phyloP scores from a whole-genome alignment of 768 basidiomycete species.

The Lactarius hengduanensis region DNA sequence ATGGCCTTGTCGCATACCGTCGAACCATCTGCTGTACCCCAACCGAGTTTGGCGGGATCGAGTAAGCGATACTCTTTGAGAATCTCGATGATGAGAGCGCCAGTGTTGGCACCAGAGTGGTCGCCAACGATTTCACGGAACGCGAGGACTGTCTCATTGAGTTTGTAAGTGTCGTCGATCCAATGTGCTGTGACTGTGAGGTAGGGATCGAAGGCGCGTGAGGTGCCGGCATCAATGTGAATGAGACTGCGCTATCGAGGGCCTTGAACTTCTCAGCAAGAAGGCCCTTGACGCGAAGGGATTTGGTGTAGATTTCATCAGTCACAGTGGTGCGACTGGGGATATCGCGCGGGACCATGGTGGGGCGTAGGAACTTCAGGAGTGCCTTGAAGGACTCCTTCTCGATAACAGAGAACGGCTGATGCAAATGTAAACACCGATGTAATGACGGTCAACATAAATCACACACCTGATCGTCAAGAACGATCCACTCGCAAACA shows the following conservation, averaged over 20 bases:
- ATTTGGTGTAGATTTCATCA: no score
- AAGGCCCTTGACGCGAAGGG: neutral
- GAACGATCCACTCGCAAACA: conserved; percentile 1
- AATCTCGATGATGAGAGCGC: neutral
- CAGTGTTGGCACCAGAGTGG: neutral
- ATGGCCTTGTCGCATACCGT: no score
- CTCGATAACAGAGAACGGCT: no score
- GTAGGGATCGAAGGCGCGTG: neutral
- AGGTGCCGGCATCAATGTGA: conserved; percentile 2
- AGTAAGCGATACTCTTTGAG: neutral
- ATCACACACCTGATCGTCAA: neutral
- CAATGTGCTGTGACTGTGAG: neutral
- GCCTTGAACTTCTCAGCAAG: neutral
- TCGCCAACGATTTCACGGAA: neutral
- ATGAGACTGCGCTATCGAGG: neutral
- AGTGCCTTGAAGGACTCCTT: no score
- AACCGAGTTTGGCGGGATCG: neutral
- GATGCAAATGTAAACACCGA: neutral
- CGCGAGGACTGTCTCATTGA: neutral
- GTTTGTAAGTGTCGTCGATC: neutral
- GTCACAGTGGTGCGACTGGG: neutral
- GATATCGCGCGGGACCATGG: no score
- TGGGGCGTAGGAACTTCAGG: no score
- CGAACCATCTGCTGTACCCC: neutral
- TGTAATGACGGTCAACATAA: no score